Percentiles rank a stretch among this genome's conserved stretches.
Evolutionary conservation across 192 early-diverging fungal species (phyloP).

Genomic region (Chytriomyces sp.): DNA sequence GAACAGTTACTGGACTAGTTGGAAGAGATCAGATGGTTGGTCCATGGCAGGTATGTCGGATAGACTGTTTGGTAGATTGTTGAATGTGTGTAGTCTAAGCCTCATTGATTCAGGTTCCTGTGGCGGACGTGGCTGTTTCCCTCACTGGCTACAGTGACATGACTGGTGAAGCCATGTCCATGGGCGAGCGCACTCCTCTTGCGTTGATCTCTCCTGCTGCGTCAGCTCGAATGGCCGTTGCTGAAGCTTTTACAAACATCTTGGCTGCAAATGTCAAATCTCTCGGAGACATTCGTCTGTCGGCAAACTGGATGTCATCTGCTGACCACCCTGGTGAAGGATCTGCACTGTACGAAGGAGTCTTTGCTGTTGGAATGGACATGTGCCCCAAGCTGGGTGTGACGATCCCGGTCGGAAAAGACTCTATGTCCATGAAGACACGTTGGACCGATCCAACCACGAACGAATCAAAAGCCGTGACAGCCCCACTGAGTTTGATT

Average conservation of each 20-base stretch:
- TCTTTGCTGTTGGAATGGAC: slow-evolving; percentile 89
- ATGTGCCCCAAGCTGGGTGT: slow-evolving; percentile 92
- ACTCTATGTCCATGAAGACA: slow-evolving; percentile 99
- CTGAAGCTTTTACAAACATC: slow-evolving; percentile 90
- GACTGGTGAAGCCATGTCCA: slow-evolving; percentile 95
- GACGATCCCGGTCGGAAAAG: slow-evolving; percentile 98
- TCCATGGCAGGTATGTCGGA: slow-evolving; percentile 71
- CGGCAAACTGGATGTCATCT: slow-evolving; percentile 99
- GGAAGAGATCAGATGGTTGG: slow-evolving; percentile 98
- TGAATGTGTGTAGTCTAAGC: background rate
- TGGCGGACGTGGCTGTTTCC: slow-evolving; percentile 95
- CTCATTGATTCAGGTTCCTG: slow-evolving; percentile 76
- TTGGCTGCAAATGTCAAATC: slow-evolving; percentile 82
- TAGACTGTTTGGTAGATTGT: background rate
- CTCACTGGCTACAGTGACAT: slow-evolving; percentile 76
- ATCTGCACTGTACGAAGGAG: slow-evolving; percentile 88
- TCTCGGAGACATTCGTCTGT: slow-evolving; percentile 78
- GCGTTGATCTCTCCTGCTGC: slow-evolving; percentile 86
- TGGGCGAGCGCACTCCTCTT: slow-evolving; percentile 93
- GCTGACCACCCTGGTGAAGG: slow-evolving; percentile 92
- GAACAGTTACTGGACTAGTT: slow-evolving; percentile 92
- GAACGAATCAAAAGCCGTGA: slow-evolving; percentile 65
- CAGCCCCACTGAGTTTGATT: slow-evolving; percentile 88
- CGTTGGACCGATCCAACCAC: slow-evolving; percentile 69
- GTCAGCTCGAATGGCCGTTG: slow-evolving; percentile 96